These are phyloP conservation scores for Metschnikowia peoriensis DNA, from an alignment of 805 yeast species.

Conservation along the genomic window DNA sequence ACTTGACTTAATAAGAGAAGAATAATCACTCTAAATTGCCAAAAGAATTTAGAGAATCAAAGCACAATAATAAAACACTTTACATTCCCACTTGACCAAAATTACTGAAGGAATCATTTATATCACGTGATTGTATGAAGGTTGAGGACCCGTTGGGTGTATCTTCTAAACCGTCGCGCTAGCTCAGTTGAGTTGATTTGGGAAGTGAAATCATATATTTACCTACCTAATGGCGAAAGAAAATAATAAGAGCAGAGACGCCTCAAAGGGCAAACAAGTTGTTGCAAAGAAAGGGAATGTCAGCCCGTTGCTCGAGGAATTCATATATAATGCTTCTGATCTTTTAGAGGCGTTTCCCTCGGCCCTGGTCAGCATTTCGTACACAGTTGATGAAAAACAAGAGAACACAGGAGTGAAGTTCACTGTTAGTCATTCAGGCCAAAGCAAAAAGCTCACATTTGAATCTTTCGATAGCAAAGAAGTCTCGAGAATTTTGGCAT, in stretches of 20 bases:
- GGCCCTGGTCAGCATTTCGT: slow-evolving; percentile 38
- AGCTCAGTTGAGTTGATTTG: not conserved
- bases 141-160: not conserved
- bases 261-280: not conserved
- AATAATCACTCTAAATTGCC: too few species aligned
- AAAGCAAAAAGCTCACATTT: slow-evolving; percentile 60
- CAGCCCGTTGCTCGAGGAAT: slow-evolving; percentile 14
- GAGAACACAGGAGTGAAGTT: slow-evolving; percentile 39
- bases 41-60: too few species aligned
- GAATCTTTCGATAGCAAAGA: slow-evolving; percentile 66
- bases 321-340: slow-evolving; percentile 30
- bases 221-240: not conserved
- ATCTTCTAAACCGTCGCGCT: not conserved
- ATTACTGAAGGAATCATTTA: not conserved
- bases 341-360: slow-evolving; percentile 39
- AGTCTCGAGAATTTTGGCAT: slow-evolving; percentile 66
- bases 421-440: slow-evolving; percentile 63
- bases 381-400: slow-evolving; percentile 28
- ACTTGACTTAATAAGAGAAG: too few species aligned
- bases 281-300: not conserved
- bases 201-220: not conserved
- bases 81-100: too few species aligned
- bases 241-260: not conserved
- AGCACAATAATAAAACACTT: too few species aligned
- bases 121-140: not conserved